A percentile compares a stretch with the other conserved stretches of the same genome.
These are phyloP conservation scores for Globisporangium heterothallicum DNA, from an alignment of 352 stramenopile genomes.

Conservation along the genomic window DNA sequence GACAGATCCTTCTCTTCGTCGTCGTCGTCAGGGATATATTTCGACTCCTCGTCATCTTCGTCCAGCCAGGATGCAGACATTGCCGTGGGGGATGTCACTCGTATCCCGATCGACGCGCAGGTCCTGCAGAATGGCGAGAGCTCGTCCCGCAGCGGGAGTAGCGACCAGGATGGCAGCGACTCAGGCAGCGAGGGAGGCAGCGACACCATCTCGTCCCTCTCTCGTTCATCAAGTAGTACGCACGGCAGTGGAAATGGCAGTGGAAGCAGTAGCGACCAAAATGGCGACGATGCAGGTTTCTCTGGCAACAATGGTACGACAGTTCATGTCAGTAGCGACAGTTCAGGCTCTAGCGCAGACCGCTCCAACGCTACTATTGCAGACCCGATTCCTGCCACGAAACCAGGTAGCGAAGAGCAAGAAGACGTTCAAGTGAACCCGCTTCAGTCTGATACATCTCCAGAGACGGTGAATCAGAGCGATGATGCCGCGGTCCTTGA, in stretches of 20 bases:
- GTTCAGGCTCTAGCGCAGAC: neutral
- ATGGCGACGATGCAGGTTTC: neutral
- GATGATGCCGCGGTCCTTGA: too few relatives aligned
- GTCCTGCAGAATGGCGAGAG: neutral
- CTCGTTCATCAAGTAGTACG: neutral
- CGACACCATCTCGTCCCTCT: neutral
- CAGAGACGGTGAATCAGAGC: neutral
- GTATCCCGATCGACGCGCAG: constrained; percentile 7
- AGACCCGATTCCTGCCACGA: neutral
- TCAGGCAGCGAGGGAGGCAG: neutral
- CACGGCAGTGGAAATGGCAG: neutral
- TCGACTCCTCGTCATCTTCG: too few relatives aligned
- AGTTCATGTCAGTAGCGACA: neutral
- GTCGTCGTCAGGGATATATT: too few relatives aligned
- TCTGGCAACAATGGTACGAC: neutral
- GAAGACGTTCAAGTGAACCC: neutral
- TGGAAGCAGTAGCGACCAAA: neutral
- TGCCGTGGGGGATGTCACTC: neutral
- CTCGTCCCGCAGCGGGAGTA: neutral
- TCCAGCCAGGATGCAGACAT: neutral
- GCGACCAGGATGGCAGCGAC: neutral
- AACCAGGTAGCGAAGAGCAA: neutral
- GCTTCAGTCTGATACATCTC: too few relatives aligned
- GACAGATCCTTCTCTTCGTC: neutral
- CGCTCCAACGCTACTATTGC: too few relatives aligned